Evolutionary conservation across 1,284 basidiomycete species (phyloP), one percentile per base, ranked within the genome.

Genomic region (Apiotrichum sp.): DNA sequence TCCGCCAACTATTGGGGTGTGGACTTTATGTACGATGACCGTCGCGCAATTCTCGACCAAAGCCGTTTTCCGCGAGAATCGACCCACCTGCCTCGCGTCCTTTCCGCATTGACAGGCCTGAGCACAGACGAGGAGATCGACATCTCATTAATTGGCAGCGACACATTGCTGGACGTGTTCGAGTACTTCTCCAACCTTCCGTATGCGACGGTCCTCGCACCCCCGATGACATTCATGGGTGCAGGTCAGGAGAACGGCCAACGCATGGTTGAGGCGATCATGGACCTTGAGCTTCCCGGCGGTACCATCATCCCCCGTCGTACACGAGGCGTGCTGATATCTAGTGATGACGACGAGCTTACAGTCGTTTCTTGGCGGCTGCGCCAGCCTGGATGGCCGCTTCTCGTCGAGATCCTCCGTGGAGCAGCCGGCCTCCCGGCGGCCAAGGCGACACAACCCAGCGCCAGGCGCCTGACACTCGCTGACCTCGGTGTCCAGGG

Each of bases 1-100:
- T 60, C 62, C 6, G 61, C 62, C n/a, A 71, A 72, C 51, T 75
- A 66, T 55, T 75, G 73, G 73, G 53, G 58, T 9, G 63, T 60
- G 39, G 73, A 75, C 56, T 67, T 61, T 46, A 59, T 61, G 6
- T 61, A 63, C 45, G 61, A 65, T 4, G 59, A 62, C 40, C 68
- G 73, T 8, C 66, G 67, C 10, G 64, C 69, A 1, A 55, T 71
- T 14, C 66, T 75, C 14, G 66, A 69, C 47, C 52, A 65, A 14
- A 63, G 68, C 29, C 59, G 56, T 9, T 75, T 64, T 52, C 73
- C 73, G 0, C 63, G 55, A 14, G 56, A 70, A 5, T 61, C 66
- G 2, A 50, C 55, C 2, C 34, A 63, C 41, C 65, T 73, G 1
- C 61, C 62, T 9, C 52, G 48, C 6, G n/a, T 70, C 9, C 61